Evolutionary conservation across 176 grass and related monocot genomes (phyloP), one percentile per base, ranked within the genome.

Genomic region (Eleusine indica): DNA sequence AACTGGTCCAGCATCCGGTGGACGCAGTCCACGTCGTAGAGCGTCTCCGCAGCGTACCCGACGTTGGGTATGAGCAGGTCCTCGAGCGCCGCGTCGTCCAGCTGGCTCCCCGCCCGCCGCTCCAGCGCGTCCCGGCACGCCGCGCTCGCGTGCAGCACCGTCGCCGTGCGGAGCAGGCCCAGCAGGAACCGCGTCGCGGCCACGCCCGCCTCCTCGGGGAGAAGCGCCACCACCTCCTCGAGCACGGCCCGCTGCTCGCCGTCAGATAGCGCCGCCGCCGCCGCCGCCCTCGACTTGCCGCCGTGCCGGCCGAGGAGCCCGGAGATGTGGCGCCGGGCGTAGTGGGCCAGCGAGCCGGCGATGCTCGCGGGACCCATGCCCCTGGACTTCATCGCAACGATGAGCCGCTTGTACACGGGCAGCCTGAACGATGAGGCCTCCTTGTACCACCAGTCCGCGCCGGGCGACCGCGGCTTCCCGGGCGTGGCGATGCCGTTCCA

Each of bases 1-100:
- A 97, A 97, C 63, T 94, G 87, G 60, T 92, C 90, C 64, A 97
- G 87, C 81, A 97, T 94, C 28, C 94, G 71, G n/a, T 94, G 94
- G 56, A 92, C 25, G 69, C 88, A 92, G 44, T 97, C 94, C 68
- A 97, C 77, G 81, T 97, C 92, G 74, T 97, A 97, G 19, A 97
- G 86, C 70, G 88, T 94, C 85, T 91, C 91, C 7, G 47, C 15
- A 5, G 92, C 84, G 78, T 94, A 94, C 0, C 77, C 64, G 30
- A 82, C 52, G 74, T 83, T 94, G 40, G 92, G 86, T 62, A 97
- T 97, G 43, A 94, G 72, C 17, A 97, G 76, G 70, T 97, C 94
- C 70, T 91, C 92, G 32, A 94, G 83, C 41, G 86, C 28, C 13
- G 90, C 92, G 17, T 90, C 92, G 67, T 97, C 90, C 47, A 97